Evolutionary conservation across 768 basidiomycete species (phyloP).

Genomic region (Podaxis sp.): DNA sequence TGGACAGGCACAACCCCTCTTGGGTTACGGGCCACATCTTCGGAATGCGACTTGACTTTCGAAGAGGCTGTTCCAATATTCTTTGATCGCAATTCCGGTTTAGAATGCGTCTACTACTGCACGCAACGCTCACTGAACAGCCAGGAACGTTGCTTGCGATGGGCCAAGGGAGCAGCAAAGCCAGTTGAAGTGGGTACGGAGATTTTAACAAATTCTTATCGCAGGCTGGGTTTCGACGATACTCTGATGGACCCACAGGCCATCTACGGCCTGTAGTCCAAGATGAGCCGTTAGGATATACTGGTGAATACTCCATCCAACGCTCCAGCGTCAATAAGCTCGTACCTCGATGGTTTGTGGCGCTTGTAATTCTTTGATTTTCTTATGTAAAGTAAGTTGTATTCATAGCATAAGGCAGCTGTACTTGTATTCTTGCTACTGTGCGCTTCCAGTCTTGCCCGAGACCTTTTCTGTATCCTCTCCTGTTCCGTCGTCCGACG

Average conservation of each 20-base stretch:
- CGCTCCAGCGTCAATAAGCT: no score
- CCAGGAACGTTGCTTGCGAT: background rate
- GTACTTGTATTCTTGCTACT: background rate
- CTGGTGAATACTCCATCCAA: no score
- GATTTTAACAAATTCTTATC: background rate
- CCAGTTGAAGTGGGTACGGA: background rate
- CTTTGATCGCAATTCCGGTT: background rate
- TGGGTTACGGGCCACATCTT: no score
- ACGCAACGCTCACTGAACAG: no score
- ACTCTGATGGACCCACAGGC: background rate
- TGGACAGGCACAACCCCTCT: background rate
- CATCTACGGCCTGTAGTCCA: background rate
- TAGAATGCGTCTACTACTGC: background rate
- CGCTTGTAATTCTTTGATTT: no score
- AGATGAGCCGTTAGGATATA: no score
- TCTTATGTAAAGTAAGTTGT: no score
- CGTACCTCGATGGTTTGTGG: no score
- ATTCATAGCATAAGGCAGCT: background rate
- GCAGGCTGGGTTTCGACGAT: slow-evolving; percentile 1
- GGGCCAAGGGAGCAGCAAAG: background rate
- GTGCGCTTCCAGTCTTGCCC: no score
- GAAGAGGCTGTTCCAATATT: background rate
- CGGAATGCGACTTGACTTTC: background rate
- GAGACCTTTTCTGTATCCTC: no score
- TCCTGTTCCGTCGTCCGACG: no score